Percentiles rank a stretch among this genome's conserved stretches.
These are phyloP conservation scores for Batrachochytrium dendrobatidis DNA, from an alignment of 371 early-diverging fungal genomes.

Conservation along the genomic window DNA sequence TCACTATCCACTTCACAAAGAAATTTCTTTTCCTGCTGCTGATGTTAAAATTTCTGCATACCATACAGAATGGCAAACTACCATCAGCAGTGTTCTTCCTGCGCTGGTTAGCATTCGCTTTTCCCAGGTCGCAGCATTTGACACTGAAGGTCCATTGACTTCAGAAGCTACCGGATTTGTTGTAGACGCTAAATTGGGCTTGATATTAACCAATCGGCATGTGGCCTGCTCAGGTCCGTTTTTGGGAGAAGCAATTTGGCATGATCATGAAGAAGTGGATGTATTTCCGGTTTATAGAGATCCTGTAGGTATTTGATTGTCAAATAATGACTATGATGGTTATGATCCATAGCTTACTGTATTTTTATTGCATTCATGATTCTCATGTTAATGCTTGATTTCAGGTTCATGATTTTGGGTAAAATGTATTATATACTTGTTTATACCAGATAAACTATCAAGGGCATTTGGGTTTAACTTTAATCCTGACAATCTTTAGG, in stretches of 20 bases:
- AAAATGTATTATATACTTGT: too few relatives aligned
- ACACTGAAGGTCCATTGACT: conserved; percentile 77
- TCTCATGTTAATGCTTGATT: conserved; percentile 75
- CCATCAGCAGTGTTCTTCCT: conserved; percentile 17
- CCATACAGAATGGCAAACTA: conserved; percentile 19
- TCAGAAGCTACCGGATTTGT: conserved; percentile 83
- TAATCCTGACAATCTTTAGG: conserved; percentile 23
- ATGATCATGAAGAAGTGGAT: conserved; percentile 88
- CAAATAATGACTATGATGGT: neutral
- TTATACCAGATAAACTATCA: too few relatives aligned
- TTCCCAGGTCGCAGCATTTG: conserved; percentile 74
- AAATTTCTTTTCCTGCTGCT: too few relatives aligned
- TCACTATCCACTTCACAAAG: too few relatives aligned
- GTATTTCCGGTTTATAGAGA: conserved; percentile 67
- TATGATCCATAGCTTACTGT: neutral
- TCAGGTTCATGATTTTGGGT: conserved; percentile 82
- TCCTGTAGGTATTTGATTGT: conserved; percentile 40
- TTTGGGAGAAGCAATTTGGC: conserved; percentile 74
- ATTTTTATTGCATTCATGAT: conserved; percentile 56
- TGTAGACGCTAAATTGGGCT: conserved; percentile 78
- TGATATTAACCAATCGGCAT: conserved; percentile 89
- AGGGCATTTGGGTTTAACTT: conserved; percentile 12
- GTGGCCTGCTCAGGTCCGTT: conserved; percentile 86
- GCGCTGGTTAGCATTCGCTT: conserved; percentile 82
- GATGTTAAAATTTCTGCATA: conserved; percentile 1